Evolutionary conservation across 768 basidiomycete species (phyloP).

Genomic region (Mycena venus): DNA sequence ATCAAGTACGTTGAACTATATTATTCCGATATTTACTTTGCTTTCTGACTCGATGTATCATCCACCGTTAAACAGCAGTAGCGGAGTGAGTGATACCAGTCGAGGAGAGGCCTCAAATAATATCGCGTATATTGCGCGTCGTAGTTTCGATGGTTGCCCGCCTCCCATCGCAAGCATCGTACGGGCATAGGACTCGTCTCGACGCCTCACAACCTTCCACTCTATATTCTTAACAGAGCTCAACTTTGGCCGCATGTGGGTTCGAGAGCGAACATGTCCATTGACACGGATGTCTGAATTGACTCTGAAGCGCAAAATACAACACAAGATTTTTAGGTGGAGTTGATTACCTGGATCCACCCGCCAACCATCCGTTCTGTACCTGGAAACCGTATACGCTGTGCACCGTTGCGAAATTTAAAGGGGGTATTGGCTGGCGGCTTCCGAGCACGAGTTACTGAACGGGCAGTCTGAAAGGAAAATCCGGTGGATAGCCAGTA

Average conservation of each 20-base stretch:
- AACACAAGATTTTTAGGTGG: background rate
- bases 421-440: no score
- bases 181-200: no score
- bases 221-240: no score
- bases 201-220: no score
- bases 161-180: no score
- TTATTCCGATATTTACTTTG: slow-evolving; percentile 16
- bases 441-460: no score
- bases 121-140: slow-evolving; percentile 84
- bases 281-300: background rate
- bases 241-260: no score
- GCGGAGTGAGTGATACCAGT: slow-evolving; percentile 81
- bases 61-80: slow-evolving; percentile 60
- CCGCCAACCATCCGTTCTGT: background rate
- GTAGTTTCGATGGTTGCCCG: no score
- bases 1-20: background rate
- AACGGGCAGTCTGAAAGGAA: no score
- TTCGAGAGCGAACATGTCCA: background rate
- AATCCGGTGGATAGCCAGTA: no score
- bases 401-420: background rate
- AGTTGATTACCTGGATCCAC: background rate
- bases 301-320: background rate
- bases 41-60: background rate
- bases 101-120: slow-evolving; percentile 77
- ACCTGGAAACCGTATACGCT: background rate